Evolutionary conservation across 1,284 basidiomycete species (phyloP).

Genomic region (Moniliella sp.): DNA sequence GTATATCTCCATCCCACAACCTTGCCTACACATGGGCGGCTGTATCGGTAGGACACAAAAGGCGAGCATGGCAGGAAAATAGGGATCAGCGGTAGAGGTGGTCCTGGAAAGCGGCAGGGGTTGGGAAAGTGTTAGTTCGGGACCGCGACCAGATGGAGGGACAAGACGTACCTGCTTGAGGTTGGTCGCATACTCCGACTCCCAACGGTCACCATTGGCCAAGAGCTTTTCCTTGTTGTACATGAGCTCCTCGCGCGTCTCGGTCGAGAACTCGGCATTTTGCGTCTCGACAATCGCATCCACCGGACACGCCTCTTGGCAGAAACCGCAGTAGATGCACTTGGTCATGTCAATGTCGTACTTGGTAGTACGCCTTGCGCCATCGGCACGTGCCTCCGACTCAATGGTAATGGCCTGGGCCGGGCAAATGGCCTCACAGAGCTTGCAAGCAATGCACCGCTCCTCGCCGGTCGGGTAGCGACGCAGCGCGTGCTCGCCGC

Average conservation of each 20-base stretch:
- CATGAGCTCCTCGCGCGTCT: constrained; percentile 88
- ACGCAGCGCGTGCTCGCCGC: constrained; percentile 93
- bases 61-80: too few relatives aligned
- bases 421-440: constrained; percentile 97
- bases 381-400: constrained; percentile 81
- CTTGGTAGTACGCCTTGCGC: constrained; percentile 84
- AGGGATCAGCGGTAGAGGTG: too few relatives aligned
- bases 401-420: constrained; percentile 98
- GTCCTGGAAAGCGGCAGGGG: too few relatives aligned
- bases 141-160: too few relatives aligned
- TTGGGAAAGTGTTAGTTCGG: too few relatives aligned
- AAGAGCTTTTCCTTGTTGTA: constrained; percentile 90
- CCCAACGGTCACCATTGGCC: constrained; percentile 80
- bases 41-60: too few relatives aligned
- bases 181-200: constrained; percentile 49
- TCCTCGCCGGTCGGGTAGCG: constrained; percentile 96
- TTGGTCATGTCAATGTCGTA: constrained; percentile 73
- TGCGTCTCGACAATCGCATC: constrained; percentile 92
- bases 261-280: constrained; percentile 53
- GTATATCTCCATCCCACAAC: too few relatives aligned
- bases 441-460: constrained; percentile 94
- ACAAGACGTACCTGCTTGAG: constrained; percentile 13
- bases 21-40: too few relatives aligned
- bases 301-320: constrained; percentile 68
- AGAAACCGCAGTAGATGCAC: constrained; percentile 32